A percentile compares a stretch with the other conserved stretches of the same genome.
Evolutionary conservation across 495 filamentous ascomycete species (phyloP).

Genomic region (Aspergillus nidulans): DNA sequence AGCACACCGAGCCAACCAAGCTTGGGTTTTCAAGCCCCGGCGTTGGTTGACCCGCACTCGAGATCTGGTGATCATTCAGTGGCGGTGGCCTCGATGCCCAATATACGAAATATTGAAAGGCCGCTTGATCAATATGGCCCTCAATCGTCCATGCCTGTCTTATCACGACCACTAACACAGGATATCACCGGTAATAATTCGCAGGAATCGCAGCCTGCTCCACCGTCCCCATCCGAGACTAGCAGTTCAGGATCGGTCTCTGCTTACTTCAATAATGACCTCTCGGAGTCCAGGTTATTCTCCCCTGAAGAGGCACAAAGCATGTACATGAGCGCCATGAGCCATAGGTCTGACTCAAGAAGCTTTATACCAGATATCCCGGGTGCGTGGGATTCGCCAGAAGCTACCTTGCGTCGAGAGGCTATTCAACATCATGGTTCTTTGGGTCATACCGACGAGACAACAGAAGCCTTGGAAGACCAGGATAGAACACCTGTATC

Average conservation of each 20-base stretch:
- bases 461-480: not conserved
- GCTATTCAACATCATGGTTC: not conserved
- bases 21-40: not conserved
- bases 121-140: not conserved
- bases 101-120: not conserved
- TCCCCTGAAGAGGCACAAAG: conserved; percentile 91
- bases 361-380: conserved; percentile 51
- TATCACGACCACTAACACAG: not conserved
- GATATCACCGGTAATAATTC: not conserved
- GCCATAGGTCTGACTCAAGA: conserved; percentile 29
- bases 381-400: conserved; percentile 54
- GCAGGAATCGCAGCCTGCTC: conserved; percentile 6
- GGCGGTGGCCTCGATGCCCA: not conserved
- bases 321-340: conserved; percentile 86
- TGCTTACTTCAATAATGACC: conserved; percentile 37
- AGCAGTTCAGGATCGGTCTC: conserved; percentile 21
- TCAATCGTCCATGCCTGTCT: not conserved
- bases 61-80: not conserved
- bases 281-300: conserved; percentile 73
- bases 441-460: not conserved
- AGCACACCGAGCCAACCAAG: conserved; percentile 17
- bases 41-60: not conserved
- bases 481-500: conserved; percentile 19
- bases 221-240: conserved; percentile 22
- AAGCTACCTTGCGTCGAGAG: conserved; percentile 11